A percentile compares a stretch with the other conserved stretches of the same genome.
Evolutionary conservation across 352 stramenopile genomes (phyloP).

Genomic region (Achlya hypogyna): DNA sequence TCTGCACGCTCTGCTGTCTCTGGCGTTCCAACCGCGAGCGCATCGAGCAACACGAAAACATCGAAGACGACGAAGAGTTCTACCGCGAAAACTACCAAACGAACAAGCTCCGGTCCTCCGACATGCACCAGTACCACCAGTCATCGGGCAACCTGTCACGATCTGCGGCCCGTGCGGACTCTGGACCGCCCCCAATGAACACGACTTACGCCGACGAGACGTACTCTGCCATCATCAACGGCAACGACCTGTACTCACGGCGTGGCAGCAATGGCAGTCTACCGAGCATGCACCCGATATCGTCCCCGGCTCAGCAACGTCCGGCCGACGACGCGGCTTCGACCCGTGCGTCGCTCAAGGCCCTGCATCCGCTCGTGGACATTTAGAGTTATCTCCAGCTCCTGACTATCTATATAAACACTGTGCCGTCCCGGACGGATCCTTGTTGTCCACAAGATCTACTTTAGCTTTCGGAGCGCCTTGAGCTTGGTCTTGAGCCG

Average conservation of each 20-base stretch:
- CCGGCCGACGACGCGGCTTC: too few relatives aligned
- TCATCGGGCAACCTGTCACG: background rate
- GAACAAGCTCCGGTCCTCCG: conserved; percentile 2
- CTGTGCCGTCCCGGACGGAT: too few relatives aligned
- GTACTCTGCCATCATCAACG: conserved; percentile 6
- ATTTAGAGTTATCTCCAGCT: too few relatives aligned
- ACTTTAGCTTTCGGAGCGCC: conserved; percentile 14
- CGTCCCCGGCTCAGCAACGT: too few relatives aligned
- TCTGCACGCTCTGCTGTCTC: conserved; percentile 6
- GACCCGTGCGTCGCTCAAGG: background rate
- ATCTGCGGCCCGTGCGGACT: background rate
- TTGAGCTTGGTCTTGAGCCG: conserved; percentile 54
- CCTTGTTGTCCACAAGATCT: background rate
- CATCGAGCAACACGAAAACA: background rate
- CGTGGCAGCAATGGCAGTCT: background rate
- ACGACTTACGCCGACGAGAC: background rate
- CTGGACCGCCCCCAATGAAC: background rate
- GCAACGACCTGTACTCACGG: conserved; percentile 3
- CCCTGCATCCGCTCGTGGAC: background rate
- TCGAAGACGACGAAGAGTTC: conserved; percentile 11
- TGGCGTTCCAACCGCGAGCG: background rate
- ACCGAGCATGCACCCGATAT: too few relatives aligned
- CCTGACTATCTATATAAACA: too few relatives aligned
- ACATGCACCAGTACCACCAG: background rate
- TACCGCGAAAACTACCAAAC: conserved; percentile 19